phyloP scores from a whole-genome alignment of 306 rosid genomes.

The Mucuna pruriens region DNA sequence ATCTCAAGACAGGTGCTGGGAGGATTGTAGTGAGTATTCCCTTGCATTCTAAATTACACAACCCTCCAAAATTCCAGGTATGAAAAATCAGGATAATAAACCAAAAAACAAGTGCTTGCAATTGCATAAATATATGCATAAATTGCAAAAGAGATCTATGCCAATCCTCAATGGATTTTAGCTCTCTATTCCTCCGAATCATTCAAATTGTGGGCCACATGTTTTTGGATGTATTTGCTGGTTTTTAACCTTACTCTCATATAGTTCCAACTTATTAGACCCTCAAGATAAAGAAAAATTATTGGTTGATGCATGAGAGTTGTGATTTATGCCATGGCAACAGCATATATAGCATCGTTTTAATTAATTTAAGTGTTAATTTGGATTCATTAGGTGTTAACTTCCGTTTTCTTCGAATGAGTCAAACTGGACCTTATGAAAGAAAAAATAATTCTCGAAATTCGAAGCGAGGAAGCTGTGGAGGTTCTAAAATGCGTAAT shows the following conservation, averaged over 20 bases:
- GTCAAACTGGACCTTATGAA: slow-evolving; percentile 25
- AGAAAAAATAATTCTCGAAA: neutral
- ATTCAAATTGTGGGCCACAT: slow-evolving; percentile 64
- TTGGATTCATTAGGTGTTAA: slow-evolving; percentile 38
- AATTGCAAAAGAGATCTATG: slow-evolving; percentile 59
- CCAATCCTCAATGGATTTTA: slow-evolving; percentile 63
- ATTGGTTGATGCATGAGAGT: slow-evolving; percentile 44
- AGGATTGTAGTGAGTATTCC: slow-evolving; percentile 38
- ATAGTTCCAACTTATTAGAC: slow-evolving; percentile 47
- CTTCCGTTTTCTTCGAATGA: neutral
- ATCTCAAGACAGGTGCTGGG: slow-evolving; percentile 44
- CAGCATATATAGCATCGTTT: neutral
- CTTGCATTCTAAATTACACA: slow-evolving; percentile 52
- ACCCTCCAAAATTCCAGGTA: slow-evolving; percentile 79
- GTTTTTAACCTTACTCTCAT: slow-evolving; percentile 45
- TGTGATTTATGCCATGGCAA: slow-evolving; percentile 29
- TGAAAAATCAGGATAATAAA: slow-evolving; percentile 49
- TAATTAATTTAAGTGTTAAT: slow-evolving; percentile 2
- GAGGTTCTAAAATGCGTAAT: slow-evolving; percentile 33
- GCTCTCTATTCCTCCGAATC: slow-evolving; percentile 65
- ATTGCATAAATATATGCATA: slow-evolving; percentile 38
- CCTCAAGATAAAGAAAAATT: slow-evolving; percentile 39
- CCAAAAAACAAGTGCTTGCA: slow-evolving; percentile 39
- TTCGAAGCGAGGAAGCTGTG: neutral
- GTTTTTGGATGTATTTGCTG: slow-evolving; percentile 58